phyloP scores from a whole-genome alignment of 2,329 filamentous ascomycete genomes.

The Phaeosphaeria sp. region DNA sequence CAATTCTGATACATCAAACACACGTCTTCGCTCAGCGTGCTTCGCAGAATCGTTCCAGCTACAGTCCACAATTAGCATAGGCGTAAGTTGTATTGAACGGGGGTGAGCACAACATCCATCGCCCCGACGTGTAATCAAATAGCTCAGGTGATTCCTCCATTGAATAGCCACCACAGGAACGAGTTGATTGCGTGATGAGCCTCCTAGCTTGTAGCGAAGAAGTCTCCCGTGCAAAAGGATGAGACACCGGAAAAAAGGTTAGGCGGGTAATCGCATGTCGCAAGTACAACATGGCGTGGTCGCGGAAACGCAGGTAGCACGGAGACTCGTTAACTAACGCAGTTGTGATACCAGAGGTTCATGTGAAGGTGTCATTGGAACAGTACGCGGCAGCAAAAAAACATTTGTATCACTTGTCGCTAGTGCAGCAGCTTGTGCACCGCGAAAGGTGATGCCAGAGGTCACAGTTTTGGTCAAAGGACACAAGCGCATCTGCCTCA shows the following conservation, averaged over 20 bases:
- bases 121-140: slow-evolving; percentile 31
- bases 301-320: background rate
- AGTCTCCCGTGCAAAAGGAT: background rate
- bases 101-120: slow-evolving; percentile 27
- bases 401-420: no score
- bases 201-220: background rate
- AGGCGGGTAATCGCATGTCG: background rate
- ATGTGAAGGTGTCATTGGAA: no score
- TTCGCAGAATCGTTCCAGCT: slow-evolving; percentile 29
- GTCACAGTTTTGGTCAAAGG: no score
- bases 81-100: background rate
- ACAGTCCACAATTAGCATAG: slow-evolving; percentile 16
- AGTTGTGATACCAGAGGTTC: background rate
- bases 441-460: no score
- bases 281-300: background rate
- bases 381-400: no score
- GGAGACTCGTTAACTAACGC: background rate
- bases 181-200: slow-evolving; percentile 7
- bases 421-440: no score
- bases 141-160: slow-evolving; percentile 16
- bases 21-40: slow-evolving; percentile 23
- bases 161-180: slow-evolving; percentile 7
- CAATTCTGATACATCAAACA: slow-evolving; percentile 29
- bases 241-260: background rate
- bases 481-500: no score